Evolutionary conservation across 2,329 filamentous ascomycete species (phyloP).

Genomic region (Aspergillus japonicus): DNA sequence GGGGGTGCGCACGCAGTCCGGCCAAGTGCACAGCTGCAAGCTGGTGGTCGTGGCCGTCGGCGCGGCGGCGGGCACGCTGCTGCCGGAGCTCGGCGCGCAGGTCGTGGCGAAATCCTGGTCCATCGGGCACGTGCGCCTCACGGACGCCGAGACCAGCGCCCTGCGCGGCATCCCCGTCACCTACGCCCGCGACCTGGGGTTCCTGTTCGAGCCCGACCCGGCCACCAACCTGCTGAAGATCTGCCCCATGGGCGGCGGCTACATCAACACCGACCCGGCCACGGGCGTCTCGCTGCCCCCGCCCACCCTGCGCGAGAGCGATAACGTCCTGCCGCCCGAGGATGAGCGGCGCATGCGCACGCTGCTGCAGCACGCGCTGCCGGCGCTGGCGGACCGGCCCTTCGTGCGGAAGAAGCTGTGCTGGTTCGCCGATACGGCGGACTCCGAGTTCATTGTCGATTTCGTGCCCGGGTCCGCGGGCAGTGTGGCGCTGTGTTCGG

Average conservation of each 20-base stretch:
- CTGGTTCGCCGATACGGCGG: conserved; percentile 62
- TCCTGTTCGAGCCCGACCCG: conserved; percentile 65
- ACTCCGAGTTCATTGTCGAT: conserved; percentile 62
- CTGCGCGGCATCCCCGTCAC: conserved; percentile 61
- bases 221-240: conserved; percentile 60
- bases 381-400: conserved; percentile 54
- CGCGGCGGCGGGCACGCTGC: conserved; percentile 48
- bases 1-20: conserved; percentile 41
- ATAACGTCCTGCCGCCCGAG: conserved; percentile 50
- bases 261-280: conserved; percentile 50
- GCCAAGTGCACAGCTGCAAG: conserved; percentile 36
- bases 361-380: conserved; percentile 54
- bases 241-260: conserved; percentile 59
- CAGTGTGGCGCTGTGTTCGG: conserved; percentile 53
- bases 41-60: conserved; percentile 55
- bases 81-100: conserved; percentile 52
- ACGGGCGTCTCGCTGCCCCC: conserved; percentile 46
- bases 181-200: conserved; percentile 61
- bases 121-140: conserved; percentile 60
- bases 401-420: conserved; percentile 60
- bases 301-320: conserved; percentile 32
- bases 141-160: conserved; percentile 52
- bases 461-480: conserved; percentile 52
- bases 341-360: conserved; percentile 55
- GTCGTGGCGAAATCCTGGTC: conserved; percentile 59